Evolutionary conservation across 164 flowering plant genomes (phyloP), one percentile per base, ranked within the genome.

Genomic region (Santalum album): DNA sequence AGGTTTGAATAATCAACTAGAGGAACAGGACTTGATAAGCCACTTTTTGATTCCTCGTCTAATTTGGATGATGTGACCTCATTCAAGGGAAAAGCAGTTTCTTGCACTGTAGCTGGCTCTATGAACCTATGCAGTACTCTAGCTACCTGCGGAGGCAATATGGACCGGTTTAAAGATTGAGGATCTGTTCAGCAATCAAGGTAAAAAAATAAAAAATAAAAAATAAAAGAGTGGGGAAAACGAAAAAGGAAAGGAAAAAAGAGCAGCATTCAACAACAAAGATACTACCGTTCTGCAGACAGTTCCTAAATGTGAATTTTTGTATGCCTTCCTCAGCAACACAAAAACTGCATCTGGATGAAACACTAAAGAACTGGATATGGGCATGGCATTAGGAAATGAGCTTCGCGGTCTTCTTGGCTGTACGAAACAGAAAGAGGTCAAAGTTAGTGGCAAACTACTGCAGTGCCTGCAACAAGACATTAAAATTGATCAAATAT

Each of bases 321-420:
- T 83, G 60, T 80, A 82, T 53, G 92, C 97, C 77, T 70, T 87
- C 57, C 87, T 75, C 50, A 90, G 74, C 53, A 86, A 71, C 70
- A 73, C 35, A 59, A 87, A 74, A 59, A 78, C 72, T 10, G 69
- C 71, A 69, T 86, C 92, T 36, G 89, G 73, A 22, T 90, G 92
- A 58, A 83, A 90, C 23, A 69, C 92, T 49, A 75, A 47, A 21
- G 78, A 75, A 62, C 77, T 72, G 9, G 83, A 70, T 56, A 70
- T 69, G 54, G 81, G 78, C 17, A 67, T 60, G 25, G 57, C 53
- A 56, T 66, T 59, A 53, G 79, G 65, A 59, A 80, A 75, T 44
- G 76, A 56, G 59, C 72, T 71, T 39, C 97, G 81, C 39, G 76
- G 71, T 72, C 82, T 81, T 69, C 89, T 75, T 20, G 95, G 86